These are phyloP conservation scores for Aotearoamyces nothofagi DNA, from an alignment of 2,329 filamentous ascomycete species.

Conservation along the genomic window DNA sequence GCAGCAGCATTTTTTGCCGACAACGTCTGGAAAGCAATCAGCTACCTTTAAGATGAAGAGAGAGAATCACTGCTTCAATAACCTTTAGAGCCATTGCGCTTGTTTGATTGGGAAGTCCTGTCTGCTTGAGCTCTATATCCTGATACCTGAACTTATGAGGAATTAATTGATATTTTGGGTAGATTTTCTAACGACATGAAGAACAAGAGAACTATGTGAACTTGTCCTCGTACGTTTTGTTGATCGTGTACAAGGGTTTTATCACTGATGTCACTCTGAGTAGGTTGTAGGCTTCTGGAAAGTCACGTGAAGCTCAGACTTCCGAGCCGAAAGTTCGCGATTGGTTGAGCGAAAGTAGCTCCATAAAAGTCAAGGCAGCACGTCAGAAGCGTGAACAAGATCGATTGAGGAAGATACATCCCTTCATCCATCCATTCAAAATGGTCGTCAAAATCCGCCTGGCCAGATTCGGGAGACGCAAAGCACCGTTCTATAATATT, in stretches of 20 bases:
- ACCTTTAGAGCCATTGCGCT: conserved; percentile 5
- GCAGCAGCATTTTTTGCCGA: conserved; percentile 76
- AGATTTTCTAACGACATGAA: no score
- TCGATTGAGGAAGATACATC: not conserved
- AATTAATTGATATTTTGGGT: no score
- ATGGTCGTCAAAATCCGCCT: conserved; percentile 95
- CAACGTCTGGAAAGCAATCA: conserved; percentile 45
- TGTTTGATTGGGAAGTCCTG: not conserved
- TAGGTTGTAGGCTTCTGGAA: no score
- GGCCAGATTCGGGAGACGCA: conserved; percentile 79
- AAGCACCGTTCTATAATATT: conserved; percentile 93
- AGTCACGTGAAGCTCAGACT: no score
- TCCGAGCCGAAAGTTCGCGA: no score
- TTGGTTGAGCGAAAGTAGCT: no score
- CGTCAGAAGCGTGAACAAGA: no score
- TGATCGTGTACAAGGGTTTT: not conserved
- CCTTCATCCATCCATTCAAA: conserved; percentile 14
- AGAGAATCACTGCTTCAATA: not conserved
- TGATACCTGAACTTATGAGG: no score
- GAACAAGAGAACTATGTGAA: no score
- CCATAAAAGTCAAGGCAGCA: no score
- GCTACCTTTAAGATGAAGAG: not conserved
- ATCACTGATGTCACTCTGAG: not conserved
- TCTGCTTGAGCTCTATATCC: no score
- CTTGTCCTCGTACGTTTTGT: not conserved